Base-by-base conservation (phyloP, 192 early-diverging fungal genomes). In the Podochytrium sp. region DNA sequence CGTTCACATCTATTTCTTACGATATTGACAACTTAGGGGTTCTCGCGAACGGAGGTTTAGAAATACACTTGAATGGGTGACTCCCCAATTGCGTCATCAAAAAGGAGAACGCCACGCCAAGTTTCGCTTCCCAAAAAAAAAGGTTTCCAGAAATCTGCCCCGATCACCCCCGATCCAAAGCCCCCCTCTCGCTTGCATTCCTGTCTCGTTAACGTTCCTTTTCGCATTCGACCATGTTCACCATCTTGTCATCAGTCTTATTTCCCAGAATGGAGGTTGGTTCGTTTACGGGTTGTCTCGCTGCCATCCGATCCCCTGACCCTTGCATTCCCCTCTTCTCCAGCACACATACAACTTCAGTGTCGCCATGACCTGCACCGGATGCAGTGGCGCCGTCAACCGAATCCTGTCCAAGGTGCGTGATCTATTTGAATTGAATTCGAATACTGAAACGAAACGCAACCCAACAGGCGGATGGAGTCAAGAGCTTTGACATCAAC, bases 351-450 rank as follows among this genome's bases (percentile, higher is more conserved):
- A 91, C 86, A 89, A 80, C 43, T 94, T 86, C 85, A 90, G 88
- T 32, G 92, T 94, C 70, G 87, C 74, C 67, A 94, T 94, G 92
- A 85, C 88, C 77, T 94, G 92, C 84, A 74, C 73, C 42, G 92
- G 92, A 34, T 94, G 92, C 87, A 84, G 83, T 27, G 86, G 86
- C 74, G 92, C 92, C 55, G 92, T 94, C 47, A 85, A 81, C 71
- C 79, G 88, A 33, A 91, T 89, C 40, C 75, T 93, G 39, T 78
- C 40, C 65, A 90, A 89, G 80, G 81, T 90, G 16, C 49, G 43
- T 62, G 7, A 38, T 38, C 55, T 14, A 57, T 12, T 57, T 57
- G 55, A 47, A 57, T 47, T 47, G n/a, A 43, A 47, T 10, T 34
- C 52, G 27, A 55, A 59, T 30, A 6, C 51, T 34, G 1, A 16